Percentiles rank a stretch among this genome's conserved stretches.
Conservation (phyloP, 1,284 basidiomycete genomes). For the Kwoniella shivajii region DNA sequence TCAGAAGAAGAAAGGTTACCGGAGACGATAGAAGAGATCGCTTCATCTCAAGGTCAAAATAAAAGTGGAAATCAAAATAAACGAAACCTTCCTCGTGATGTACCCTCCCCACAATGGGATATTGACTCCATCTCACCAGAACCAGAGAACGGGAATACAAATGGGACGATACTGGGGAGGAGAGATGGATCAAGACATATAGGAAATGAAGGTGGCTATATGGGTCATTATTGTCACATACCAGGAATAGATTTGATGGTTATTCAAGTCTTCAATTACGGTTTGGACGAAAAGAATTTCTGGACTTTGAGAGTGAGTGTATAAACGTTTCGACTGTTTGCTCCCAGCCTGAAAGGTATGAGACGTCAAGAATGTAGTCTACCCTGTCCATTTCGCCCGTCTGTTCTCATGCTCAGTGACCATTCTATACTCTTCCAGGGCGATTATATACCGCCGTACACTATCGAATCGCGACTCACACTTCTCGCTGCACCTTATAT, state of each 20-base stretch:
- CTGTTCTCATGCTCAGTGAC: not conserved
- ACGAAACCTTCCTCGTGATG: not conserved
- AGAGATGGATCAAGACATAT: not conserved
- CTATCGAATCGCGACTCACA: conserved; percentile 18
- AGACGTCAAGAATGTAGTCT: no score
- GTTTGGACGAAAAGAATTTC: conserved; percentile 22
- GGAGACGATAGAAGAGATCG: conserved; percentile 6
- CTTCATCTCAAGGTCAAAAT: no score
- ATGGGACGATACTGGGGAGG: not conserved
- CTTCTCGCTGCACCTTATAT: conserved; percentile 13
- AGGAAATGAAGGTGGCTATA: conserved; percentile 1
- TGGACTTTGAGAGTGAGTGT: conserved; percentile 21
- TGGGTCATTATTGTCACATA: conserved; percentile 21
- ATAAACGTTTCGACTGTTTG: no score
- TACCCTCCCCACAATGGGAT: not conserved
- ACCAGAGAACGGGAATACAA: not conserved
- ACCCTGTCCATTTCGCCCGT: no score
- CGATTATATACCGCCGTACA: conserved; percentile 19
- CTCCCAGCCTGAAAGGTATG: no score
- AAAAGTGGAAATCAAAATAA: not conserved
- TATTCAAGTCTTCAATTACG: conserved; percentile 18
- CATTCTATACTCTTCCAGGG: not conserved
- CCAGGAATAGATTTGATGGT: conserved; percentile 24
- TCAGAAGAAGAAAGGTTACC: conserved; percentile 2
- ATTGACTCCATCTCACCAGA: not conserved